Evolutionary conservation across 1,139 yeast genomes (phyloP), one percentile per base, ranked within the genome.

Genomic region (Pichia sp.): DNA sequence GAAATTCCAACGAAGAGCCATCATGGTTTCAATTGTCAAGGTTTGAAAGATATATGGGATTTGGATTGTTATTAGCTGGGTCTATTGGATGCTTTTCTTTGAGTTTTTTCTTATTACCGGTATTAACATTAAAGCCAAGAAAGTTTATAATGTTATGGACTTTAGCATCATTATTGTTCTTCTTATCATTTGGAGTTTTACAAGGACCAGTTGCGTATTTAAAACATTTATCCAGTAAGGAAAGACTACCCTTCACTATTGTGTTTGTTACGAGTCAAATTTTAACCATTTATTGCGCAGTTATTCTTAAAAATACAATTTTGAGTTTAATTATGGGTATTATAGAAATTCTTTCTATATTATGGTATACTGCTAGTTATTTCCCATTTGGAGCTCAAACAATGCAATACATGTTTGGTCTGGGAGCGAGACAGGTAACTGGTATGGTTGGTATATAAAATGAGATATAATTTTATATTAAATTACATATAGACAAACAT

Each of bases 341-440:
- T 5, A 65, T 85, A 28, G 97, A 92, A 63, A 69, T 88, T 26
- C 66, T 92, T 50, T 94, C 97, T 1, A 90, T 94, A 9, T 57
- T 86, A 16, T 92, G 94, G 72, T 92, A 92, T 61, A 81, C 92
- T 0, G 72, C 92, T 36, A 85, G 95, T 59, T 92, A 92, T 63
- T 92, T 92, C 71, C 98, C 98, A 32, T 85, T 88, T 68, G 97
- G 97, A 9, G 87, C 95, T 0, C 85, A 85, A 54, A 85, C 95
- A 1, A 48, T 48, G 49, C 80, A 88, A 44, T 81, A 87, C 78
- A 80, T 92, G 39, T 78, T 94, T 11, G 75, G 90, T 49, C 75
- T 85, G 49, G 79, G 94, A 6, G 73, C 86, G 29, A 84, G 95
- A 42, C 92, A 86, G 58, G 75, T 82, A 29, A 77, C 81, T n/a